phyloP scores from a whole-genome alignment of 2,329 filamentous ascomycete species.

The Purpureocillium takamizusanense region DNA sequence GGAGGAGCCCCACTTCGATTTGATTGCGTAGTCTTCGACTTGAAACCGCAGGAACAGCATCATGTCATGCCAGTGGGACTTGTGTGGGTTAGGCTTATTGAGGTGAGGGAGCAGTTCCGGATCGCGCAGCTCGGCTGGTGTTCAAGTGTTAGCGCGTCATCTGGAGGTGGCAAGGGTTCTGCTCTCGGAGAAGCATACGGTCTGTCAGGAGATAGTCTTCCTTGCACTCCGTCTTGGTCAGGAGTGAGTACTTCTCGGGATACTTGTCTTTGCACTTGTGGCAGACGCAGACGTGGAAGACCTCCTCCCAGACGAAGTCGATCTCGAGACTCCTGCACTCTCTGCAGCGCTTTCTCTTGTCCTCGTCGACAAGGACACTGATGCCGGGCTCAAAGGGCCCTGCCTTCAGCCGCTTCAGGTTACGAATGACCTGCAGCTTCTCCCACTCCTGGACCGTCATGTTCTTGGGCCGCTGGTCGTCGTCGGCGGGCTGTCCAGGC shows the following conservation, averaged over 20 bases:
- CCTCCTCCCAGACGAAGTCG: constrained; percentile 89
- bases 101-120: constrained; percentile 79
- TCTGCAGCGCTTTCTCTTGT: constrained; percentile 62
- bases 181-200: constrained; percentile 42
- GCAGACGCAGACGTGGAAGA: constrained; percentile 70
- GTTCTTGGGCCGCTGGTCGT: constrained; percentile 63
- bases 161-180: not conserved
- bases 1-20: constrained; percentile 80
- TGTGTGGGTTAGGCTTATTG: constrained; percentile 86
- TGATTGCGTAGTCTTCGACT: constrained; percentile 88
- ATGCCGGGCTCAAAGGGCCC: constrained; percentile 86
- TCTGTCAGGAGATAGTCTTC: constrained; percentile 95
- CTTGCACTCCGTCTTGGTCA: constrained; percentile 94
- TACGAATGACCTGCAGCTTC: constrained; percentile 63
- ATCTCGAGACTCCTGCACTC: constrained; percentile 83
- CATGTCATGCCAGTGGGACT: constrained; percentile 96
- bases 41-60: constrained; percentile 92
- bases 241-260: constrained; percentile 86
- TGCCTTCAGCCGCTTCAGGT: constrained; percentile 61
- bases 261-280: constrained; percentile 76
- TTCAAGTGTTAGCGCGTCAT: not conserved
- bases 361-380: constrained; percentile 59
- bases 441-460: constrained; percentile 95
- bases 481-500: constrained; percentile 21
- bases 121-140: constrained; percentile 79